These are phyloP conservation scores for Vararia minispora DNA, from an alignment of 768 basidiomycete genomes.

Conservation along the genomic window DNA sequence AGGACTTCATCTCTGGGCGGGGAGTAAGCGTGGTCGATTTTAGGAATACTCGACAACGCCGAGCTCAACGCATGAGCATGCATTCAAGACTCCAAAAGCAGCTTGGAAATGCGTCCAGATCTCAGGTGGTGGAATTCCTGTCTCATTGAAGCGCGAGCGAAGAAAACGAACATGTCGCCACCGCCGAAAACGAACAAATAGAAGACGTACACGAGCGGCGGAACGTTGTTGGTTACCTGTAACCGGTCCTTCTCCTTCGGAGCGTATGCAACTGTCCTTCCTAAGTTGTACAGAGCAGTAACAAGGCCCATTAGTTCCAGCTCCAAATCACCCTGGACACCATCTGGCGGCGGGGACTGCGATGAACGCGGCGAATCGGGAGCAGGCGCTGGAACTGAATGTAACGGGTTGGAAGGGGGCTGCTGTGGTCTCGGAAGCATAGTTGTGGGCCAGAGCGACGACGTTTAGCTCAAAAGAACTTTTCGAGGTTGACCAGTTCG, in stretches of 20 bases:
- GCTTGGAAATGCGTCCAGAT: too few species aligned
- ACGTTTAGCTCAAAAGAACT: too few species aligned
- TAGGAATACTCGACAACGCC: neutral
- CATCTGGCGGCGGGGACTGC: conserved; percentile 60
- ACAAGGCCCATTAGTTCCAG: conserved; percentile 67
- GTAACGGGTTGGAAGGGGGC: too few species aligned
- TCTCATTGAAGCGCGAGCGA: neutral
- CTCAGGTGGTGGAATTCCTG: too few species aligned
- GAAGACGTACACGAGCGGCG: conserved; percentile 52
- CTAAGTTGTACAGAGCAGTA: conserved; percentile 69
- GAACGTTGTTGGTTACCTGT: conserved; percentile 59
- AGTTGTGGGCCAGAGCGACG: too few species aligned
- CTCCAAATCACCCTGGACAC: conserved; percentile 64
- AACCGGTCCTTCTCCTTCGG: conserved; percentile 70
- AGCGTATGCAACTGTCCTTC: conserved; percentile 75
- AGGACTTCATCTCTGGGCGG: conserved; percentile 61
- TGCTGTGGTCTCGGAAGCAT: too few species aligned
- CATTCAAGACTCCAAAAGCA: too few species aligned
- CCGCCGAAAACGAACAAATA: conserved; percentile 1
- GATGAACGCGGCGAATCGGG: conserved; percentile 63
- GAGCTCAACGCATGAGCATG: neutral
- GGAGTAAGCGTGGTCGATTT: neutral
- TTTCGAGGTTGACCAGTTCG: too few species aligned
- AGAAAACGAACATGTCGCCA: conserved; percentile 5
- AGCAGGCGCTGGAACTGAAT: conserved; percentile 22